phyloP scores from a whole-genome alignment of 2,329 filamentous ascomycete genomes.

The Alternaria brassicae region DNA sequence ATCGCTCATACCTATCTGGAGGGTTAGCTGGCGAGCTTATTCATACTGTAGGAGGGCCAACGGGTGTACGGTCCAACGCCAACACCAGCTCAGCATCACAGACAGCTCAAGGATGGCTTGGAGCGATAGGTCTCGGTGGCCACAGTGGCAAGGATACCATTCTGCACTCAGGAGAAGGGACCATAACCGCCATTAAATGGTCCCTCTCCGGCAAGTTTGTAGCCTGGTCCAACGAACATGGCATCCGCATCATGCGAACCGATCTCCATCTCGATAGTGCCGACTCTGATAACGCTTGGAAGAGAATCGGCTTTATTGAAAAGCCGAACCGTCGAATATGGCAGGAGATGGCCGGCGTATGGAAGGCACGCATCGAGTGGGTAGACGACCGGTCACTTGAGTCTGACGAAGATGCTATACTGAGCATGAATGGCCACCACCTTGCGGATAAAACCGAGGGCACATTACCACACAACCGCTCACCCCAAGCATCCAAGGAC shows the following conservation, averaged over 20 bases:
- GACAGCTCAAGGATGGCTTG: constrained; percentile 87
- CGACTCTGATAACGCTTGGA: constrained; percentile 88
- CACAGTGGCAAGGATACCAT: constrained; percentile 85
- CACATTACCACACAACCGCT: constrained; percentile 54
- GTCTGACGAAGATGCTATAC: constrained; percentile 66
- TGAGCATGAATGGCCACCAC: constrained; percentile 45
- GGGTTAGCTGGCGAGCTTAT: constrained; percentile 88
- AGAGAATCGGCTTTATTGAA: constrained; percentile 89
- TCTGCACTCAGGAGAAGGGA: constrained; percentile 89
- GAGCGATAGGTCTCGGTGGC: constrained; percentile 79
- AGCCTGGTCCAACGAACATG: constrained; percentile 94
- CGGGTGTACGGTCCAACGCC: constrained; percentile 80
- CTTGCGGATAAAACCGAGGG: constrained; percentile 44
- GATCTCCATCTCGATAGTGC: constrained; percentile 79
- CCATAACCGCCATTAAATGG: constrained; percentile 92
- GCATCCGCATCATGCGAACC: constrained; percentile 96
- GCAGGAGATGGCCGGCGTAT: constrained; percentile 96
- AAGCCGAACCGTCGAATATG: constrained; percentile 84
- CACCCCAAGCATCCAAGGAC: constrained; percentile 50
- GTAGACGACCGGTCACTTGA: constrained; percentile 85
- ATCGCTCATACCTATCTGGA: constrained; percentile 88
- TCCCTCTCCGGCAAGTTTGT: constrained; percentile 91
- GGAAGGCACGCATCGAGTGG: constrained; percentile 93
- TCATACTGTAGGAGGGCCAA: constrained; percentile 79
- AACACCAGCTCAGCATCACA: constrained; percentile 88